Evolutionary conservation across 129 eudicot species (phyloP), one percentile per base, ranked within the genome.

Genomic region (Oenanthe sinensis): DNA sequence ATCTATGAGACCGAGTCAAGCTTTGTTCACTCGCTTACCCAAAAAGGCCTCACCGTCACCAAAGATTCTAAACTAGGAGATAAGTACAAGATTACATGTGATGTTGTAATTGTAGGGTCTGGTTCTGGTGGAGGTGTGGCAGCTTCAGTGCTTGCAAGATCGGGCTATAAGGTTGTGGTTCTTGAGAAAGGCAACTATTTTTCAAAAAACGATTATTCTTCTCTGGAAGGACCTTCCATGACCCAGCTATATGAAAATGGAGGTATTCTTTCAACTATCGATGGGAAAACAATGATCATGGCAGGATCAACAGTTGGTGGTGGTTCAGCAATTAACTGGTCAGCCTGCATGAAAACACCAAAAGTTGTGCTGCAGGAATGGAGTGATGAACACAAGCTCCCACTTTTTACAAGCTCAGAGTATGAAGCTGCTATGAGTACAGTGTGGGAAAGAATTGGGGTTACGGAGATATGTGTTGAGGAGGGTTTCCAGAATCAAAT

Each of bases 91-190:
- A 85, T 94, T 71, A 79, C 81, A 81, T 94, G 98, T 58, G 98
- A 94, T 67, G 97, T 83, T n/a, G 98, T 94, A 39, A 87, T 94
- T 24, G 88, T 94, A 19, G 98, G 98, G 24, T 94, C 98, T 0
- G 98, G 98, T 60, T 88, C 90, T 68, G 97, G 98, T 5, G 98
- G 98, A 4, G 97, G 97, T 30, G 97, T 94, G 49, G 98, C 98
- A 39, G 98, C 98, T 0, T 87, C 93, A 4, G 78, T 89, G 72
- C 92, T 94, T 0, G 91, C 98, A 1, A 84, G 83, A 44, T 84
- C 97, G 0, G 98, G 97, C 75, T 83, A 87, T 42, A 94, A 94
- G 83, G 97, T 94, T 13, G 85, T 94, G 10, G 90, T 94, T 67
- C 88, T 94, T 36, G 98, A 94, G 71, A 94, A 94, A 81, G 98